A percentile compares a stretch with the other conserved stretches of the same genome.
Evolutionary conservation across 176 grass and related monocot genomes (phyloP).

Genomic region (Canna indica): DNA sequence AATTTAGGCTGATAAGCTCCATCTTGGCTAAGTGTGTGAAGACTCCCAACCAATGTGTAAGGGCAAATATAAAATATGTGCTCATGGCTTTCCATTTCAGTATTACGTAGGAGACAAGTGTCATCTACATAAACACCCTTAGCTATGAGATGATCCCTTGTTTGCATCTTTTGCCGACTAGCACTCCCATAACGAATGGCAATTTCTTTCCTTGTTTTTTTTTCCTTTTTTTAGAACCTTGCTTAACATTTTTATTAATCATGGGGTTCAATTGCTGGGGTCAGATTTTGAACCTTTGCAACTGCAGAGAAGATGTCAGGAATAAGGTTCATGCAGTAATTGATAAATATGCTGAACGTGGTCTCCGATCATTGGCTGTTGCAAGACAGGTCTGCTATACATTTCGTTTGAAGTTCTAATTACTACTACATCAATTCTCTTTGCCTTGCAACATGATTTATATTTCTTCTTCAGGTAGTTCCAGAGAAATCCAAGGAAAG

Average conservation of each 20-base stretch:
- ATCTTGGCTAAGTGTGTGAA: too few relatives aligned
- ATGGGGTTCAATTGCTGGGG: neutral
- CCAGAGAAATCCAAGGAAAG: constrained; percentile 70
- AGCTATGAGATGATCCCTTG: too few relatives aligned
- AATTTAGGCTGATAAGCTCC: too few relatives aligned
- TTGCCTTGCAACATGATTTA: neutral
- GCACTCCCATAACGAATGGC: too few relatives aligned
- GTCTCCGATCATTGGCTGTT: constrained; percentile 64
- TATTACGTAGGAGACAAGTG: too few relatives aligned
- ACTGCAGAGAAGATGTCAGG: constrained; percentile 32
- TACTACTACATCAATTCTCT: neutral
- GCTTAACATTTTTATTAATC: neutral
- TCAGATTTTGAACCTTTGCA: constrained; percentile 52
- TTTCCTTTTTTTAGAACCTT: neutral
- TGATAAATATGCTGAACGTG: constrained; percentile 79
- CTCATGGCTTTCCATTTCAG: too few relatives aligned
- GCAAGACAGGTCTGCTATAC: constrained; percentile 40
- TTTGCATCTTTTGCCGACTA: too few relatives aligned
- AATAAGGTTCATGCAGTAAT: constrained; percentile 54
- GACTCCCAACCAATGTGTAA: too few relatives aligned
- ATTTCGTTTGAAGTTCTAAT: neutral
- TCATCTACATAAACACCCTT: too few relatives aligned
- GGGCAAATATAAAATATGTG: too few relatives aligned
- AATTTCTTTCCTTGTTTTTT: too few relatives aligned
- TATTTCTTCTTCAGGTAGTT: constrained; percentile 36